phyloP scores from a whole-genome alignment of 2,329 filamentous ascomycete species.

The Ascochyta koolunga region DNA sequence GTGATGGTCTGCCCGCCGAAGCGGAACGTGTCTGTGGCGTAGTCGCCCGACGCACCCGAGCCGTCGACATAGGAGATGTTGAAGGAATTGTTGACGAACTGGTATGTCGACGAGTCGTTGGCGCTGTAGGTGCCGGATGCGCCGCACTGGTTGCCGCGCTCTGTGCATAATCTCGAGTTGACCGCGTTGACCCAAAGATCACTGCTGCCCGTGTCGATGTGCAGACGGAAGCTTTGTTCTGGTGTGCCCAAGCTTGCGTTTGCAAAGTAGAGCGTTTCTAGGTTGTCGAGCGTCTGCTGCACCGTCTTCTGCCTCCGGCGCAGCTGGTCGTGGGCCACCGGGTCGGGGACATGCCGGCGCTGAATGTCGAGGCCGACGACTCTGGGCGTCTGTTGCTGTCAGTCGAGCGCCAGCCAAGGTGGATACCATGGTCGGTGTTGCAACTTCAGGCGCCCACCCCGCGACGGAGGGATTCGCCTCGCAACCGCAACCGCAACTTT shows the following conservation, averaged over 20 bases:
- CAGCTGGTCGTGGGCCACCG: slow-evolving; percentile 54
- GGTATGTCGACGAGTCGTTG: slow-evolving; percentile 76
- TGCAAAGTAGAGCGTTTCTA: slow-evolving; percentile 65
- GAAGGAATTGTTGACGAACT: slow-evolving; percentile 75
- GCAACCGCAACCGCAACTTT: too few relatives aligned
- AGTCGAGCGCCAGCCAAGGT: slow-evolving; percentile 11
- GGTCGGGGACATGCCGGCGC: slow-evolving; percentile 54
- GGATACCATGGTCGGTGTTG: not conserved
- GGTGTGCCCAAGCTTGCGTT: slow-evolving; percentile 65
- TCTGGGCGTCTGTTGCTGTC: slow-evolving; percentile 46
- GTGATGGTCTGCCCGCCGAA: slow-evolving; percentile 62
- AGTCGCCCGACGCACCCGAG: slow-evolving; percentile 77
- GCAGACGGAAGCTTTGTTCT: slow-evolving; percentile 59
- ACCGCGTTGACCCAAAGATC: slow-evolving; percentile 71
- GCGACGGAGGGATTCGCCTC: slow-evolving; percentile 26
- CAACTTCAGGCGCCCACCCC: not conserved
- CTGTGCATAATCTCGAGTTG: slow-evolving; percentile 64
- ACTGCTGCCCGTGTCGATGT: slow-evolving; percentile 68
- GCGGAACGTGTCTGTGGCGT: slow-evolving; percentile 74
- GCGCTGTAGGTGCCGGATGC: slow-evolving; percentile 71
- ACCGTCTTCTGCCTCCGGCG: slow-evolving; percentile 53
- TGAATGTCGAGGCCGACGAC: slow-evolving; percentile 60
- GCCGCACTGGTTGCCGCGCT: slow-evolving; percentile 59
- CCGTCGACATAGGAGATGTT: slow-evolving; percentile 90
- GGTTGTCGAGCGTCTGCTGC: slow-evolving; percentile 59